Conservation (phyloP, 495 filamentous ascomycete genomes). For the Astrothelium subdiscretum region DNA sequence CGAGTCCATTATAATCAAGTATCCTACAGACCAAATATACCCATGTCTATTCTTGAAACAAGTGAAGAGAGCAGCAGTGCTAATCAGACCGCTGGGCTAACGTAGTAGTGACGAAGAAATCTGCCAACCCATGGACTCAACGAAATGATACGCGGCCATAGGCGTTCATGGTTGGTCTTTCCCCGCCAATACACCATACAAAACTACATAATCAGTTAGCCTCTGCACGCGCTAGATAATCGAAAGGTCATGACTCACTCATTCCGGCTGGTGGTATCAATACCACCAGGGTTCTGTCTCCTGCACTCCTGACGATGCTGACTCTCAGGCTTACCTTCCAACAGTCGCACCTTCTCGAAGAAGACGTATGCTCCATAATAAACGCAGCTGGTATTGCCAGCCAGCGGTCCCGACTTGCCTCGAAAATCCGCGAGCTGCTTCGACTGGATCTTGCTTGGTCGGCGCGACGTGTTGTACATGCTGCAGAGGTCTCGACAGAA, state of each 20-base stretch:
- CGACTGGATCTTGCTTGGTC: not conserved
- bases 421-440: constrained; percentile 37
- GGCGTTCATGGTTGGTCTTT: not conserved
- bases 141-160: not conserved
- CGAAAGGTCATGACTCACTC: not conserved
- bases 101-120: too few species aligned
- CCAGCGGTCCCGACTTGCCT: constrained; percentile 32
- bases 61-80: too few species aligned
- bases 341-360: constrained; percentile 49
- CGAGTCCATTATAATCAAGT: too few species aligned
- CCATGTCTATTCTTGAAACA: too few species aligned
- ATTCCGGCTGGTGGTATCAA: not conserved
- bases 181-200: not conserved
- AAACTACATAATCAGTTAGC: not conserved
- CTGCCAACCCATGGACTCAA: not conserved
- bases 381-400: constrained; percentile 32
- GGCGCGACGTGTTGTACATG: not conserved
- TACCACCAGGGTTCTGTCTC: not conserved
- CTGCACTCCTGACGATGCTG: constrained; percentile 31
- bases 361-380: constrained; percentile 45
- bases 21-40: too few species aligned
- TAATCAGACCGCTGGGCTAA: too few species aligned
- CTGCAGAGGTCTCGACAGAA: constrained; percentile 39
- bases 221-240: not conserved
- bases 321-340: constrained; percentile 42